Conservation (phyloP, 306 rosid genomes). For the Cicer judaicum region DNA sequence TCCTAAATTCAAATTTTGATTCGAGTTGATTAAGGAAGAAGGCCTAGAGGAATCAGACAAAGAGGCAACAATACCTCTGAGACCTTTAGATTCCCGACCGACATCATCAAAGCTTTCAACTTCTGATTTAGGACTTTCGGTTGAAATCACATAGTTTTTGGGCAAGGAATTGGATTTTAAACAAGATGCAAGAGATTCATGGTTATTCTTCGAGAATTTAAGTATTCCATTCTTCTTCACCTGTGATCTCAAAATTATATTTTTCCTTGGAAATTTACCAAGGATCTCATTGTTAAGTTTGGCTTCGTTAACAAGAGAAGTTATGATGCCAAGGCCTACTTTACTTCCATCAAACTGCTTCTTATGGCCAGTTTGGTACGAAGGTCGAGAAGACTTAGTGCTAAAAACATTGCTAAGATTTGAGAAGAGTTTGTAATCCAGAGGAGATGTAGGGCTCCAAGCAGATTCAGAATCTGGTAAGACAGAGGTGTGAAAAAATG, state of each 20-base stretch:
- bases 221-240: conserved; percentile 56
- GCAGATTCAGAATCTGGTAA: conserved; percentile 65
- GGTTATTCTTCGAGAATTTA: conserved; percentile 50
- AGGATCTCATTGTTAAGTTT: conserved; percentile 49
- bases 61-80: conserved; percentile 38
- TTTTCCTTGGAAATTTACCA: conserved; percentile 61
- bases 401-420: conserved; percentile 64
- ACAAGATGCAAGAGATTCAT: conserved; percentile 50
- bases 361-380: conserved; percentile 49
- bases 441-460: conserved; percentile 86
- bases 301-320: conserved; percentile 67
- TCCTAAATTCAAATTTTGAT: conserved; percentile 43
- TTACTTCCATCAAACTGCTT: conserved; percentile 57
- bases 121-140: conserved; percentile 49
- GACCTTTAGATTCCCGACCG: conserved; percentile 49
- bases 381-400: conserved; percentile 48
- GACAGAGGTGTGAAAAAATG: conserved; percentile 66
- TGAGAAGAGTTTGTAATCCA: conserved; percentile 68
- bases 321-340: conserved; percentile 80
- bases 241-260: conserved; percentile 73
- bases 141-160: conserved; percentile 65
- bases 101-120: conserved; percentile 43
- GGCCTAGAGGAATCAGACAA: conserved; percentile 52
- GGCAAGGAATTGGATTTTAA: conserved; percentile 72
- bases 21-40: conserved; percentile 45